phyloP scores from a whole-genome alignment of 257 asterid genomes.

The Eustoma russellianum region DNA sequence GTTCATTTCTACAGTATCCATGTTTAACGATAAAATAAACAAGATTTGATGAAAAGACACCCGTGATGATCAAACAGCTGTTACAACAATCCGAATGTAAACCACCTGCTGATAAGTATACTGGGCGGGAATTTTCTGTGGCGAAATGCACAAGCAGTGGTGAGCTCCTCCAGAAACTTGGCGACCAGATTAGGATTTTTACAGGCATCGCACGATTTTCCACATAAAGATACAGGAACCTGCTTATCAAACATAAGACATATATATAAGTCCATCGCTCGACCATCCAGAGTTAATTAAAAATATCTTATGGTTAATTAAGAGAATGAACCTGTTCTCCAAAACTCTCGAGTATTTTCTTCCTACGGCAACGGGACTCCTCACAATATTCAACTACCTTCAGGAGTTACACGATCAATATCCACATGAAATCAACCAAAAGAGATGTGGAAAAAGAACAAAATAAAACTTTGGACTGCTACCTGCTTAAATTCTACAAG shows the following conservation, averaged over 20 bases:
- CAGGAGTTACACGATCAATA: constrained; percentile 15
- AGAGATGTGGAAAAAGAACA: neutral
- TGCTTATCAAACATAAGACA: constrained; percentile 32
- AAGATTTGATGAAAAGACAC: too few relatives aligned
- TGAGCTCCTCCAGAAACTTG: constrained; percentile 65
- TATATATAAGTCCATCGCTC: constrained; percentile 7
- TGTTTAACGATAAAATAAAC: too few relatives aligned
- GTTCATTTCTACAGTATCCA: too few relatives aligned
- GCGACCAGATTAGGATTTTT: constrained; percentile 60
- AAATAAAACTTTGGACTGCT: neutral
- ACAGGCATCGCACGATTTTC: constrained; percentile 86
- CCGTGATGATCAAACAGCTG: too few relatives aligned
- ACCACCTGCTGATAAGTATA: constrained; percentile 73
- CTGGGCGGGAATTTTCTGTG: constrained; percentile 53
- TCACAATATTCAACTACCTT: constrained; percentile 91
- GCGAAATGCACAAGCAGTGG: constrained; percentile 33
- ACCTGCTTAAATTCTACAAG: constrained; percentile 62
- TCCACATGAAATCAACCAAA: constrained; percentile 15
- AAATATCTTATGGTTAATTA: constrained; percentile 10
- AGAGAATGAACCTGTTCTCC: constrained; percentile 63
- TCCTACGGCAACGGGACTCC: constrained; percentile 78
- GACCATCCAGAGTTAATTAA: neutral
- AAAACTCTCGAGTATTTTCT: constrained; percentile 81
- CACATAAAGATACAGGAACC: constrained; percentile 63
- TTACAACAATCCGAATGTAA: too few relatives aligned